Evolutionary conservation across 352 stramenopile species (phyloP).

Genomic region (Pythium apleroticum): DNA sequence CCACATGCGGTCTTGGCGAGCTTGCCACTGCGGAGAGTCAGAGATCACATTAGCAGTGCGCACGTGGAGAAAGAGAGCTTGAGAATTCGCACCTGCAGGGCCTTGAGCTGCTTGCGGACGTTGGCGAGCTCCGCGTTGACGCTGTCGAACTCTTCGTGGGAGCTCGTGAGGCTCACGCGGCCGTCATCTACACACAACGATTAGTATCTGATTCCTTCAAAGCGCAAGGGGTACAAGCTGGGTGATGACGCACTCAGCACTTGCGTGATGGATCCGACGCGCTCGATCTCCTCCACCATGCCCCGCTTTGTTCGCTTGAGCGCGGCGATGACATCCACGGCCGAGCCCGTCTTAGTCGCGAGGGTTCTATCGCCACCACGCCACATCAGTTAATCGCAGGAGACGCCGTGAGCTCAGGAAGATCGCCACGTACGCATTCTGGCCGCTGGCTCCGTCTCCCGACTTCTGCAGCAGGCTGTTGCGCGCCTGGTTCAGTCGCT

Average conservation of each 20-base stretch:
- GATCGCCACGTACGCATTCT: slow-evolving; percentile 27
- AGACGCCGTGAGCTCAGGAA: background rate
- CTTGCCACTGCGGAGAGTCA: slow-evolving; percentile 58
- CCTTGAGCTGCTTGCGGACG: slow-evolving; percentile 62
- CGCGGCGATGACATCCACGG: slow-evolving; percentile 56
- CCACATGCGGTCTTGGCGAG: slow-evolving; percentile 75
- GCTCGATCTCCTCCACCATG: slow-evolving; percentile 74
- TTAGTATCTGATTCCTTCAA: background rate
- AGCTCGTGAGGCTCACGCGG: slow-evolving; percentile 52
- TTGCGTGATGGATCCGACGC: slow-evolving; percentile 60
- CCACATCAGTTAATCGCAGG: background rate
- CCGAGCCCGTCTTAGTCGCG: slow-evolving; percentile 29
- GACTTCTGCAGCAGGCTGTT: slow-evolving; percentile 42
- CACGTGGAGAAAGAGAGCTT: background rate
- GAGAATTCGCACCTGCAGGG: slow-evolving; percentile 30
- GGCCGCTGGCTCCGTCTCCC: background rate
- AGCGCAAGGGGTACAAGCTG: background rate
- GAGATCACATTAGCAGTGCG: background rate
- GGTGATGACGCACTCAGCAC: slow-evolving; percentile 41
- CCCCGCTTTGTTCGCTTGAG: slow-evolving; percentile 66
- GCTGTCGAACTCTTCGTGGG: slow-evolving; percentile 57
- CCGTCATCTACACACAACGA: slow-evolving; percentile 41
- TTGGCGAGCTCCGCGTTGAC: slow-evolving; percentile 57
- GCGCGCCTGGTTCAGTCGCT: slow-evolving; percentile 55
- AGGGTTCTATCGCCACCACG: background rate